phyloP scores from a whole-genome alignment of 805 yeast genomes.

The Suhomyces kilbournensis region DNA sequence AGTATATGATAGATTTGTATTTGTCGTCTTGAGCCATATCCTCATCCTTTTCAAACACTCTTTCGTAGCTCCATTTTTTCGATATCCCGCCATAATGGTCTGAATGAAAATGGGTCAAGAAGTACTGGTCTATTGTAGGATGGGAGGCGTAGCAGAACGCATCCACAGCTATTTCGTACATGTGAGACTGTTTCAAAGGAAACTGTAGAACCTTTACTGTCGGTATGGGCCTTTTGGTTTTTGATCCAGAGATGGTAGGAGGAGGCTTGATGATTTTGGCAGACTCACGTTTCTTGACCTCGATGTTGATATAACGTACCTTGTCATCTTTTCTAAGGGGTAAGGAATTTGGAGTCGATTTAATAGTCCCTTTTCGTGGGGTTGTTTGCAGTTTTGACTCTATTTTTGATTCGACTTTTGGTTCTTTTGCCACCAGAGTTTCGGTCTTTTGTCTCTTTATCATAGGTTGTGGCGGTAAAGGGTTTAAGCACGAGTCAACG shows the following conservation, averaged over 20 bases:
- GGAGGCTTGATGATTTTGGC: slow-evolving; percentile 9
- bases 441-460: neutral
- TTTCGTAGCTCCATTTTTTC: slow-evolving; percentile 62
- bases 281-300: slow-evolving; percentile 2
- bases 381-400: neutral
- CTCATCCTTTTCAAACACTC: slow-evolving; percentile 28
- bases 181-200: slow-evolving; percentile 14
- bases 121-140: slow-evolving; percentile 48
- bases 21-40: slow-evolving; percentile 21
- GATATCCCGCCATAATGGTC: slow-evolving; percentile 91
- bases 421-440: neutral
- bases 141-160: slow-evolving; percentile 56
- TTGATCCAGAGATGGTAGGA: slow-evolving; percentile 13
- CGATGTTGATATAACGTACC: slow-evolving; percentile 10
- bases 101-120: slow-evolving; percentile 82
- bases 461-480: neutral
- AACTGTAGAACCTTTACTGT: slow-evolving; percentile 52
- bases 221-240: slow-evolving; percentile 44
- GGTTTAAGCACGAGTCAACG: slow-evolving; percentile 50
- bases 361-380: neutral
- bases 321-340: neutral
- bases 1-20: slow-evolving; percentile 61
- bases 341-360: neutral
- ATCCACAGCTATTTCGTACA: slow-evolving; percentile 55
- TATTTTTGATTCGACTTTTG: neutral